A percentile compares a stretch with the other conserved stretches of the same genome.
Evolutionary conservation across 352 stramenopile species (phyloP).

Genomic region (Phytophthora ramorum): DNA sequence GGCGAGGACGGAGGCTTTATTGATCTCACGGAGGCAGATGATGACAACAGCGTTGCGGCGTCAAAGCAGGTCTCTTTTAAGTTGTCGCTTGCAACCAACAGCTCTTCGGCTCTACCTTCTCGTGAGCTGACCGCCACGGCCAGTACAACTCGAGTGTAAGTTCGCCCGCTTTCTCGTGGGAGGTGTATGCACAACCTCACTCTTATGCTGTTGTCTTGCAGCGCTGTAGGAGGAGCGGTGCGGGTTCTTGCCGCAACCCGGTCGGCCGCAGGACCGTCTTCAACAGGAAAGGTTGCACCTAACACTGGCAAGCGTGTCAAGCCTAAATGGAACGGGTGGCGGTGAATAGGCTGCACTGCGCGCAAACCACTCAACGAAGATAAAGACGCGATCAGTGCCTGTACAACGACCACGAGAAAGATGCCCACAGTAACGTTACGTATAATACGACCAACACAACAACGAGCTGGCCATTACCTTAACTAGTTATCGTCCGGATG

Average conservation of each 20-base stretch:
- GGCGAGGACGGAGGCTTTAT: conserved; percentile 14
- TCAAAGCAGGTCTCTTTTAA: conserved; percentile 81
- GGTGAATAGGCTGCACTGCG: conserved; percentile 31
- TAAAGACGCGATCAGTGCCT: neutral
- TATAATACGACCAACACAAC: conserved; percentile 40
- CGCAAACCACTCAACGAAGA: conserved; percentile 3
- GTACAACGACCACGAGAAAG: conserved; percentile 1
- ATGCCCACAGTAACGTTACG: conserved; percentile 34
- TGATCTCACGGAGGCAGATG: conserved; percentile 5
- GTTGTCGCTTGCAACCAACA: conserved; percentile 28
- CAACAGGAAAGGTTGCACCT: conserved; percentile 34
- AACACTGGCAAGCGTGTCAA: conserved; percentile 51
- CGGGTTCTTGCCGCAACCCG: conserved; percentile 49
- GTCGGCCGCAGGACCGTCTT: conserved; percentile 27
- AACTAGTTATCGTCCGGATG: conserved; percentile 25
- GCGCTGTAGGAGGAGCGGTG: conserved; percentile 36
- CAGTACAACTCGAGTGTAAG: conserved; percentile 50
- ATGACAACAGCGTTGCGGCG: conserved; percentile 7
- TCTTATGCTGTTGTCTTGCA: conserved; percentile 17
- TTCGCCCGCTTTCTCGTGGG: conserved; percentile 5
- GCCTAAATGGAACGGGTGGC: conserved; percentile 74
- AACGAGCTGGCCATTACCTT: conserved; percentile 8
- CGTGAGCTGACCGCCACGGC: conserved; percentile 37
- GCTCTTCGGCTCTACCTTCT: conserved; percentile 21
- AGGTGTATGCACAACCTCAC: conserved; percentile 4